Percentiles rank a stretch among this genome's conserved stretches.
Conservation (phyloP, 2,329 filamentous ascomycete genomes). For the Diaporthe longicolla region DNA sequence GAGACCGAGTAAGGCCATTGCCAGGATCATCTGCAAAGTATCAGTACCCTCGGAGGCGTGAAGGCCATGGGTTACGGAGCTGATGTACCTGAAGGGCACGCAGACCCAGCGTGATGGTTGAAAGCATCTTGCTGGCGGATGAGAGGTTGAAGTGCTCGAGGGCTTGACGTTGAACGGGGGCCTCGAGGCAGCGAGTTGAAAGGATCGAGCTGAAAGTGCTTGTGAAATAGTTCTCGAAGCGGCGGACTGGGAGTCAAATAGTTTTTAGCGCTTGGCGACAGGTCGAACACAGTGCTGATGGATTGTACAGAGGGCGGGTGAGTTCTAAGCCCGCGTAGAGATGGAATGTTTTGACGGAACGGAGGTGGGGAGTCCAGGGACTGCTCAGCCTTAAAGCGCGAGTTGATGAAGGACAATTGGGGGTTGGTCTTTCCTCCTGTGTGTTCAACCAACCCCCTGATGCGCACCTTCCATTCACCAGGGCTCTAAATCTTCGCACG, state of each 20-base stretch:
- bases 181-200: neutral
- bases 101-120: neutral
- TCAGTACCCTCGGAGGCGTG: neutral
- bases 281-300: neutral
- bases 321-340: neutral
- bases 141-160: neutral
- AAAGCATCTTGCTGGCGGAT: slow-evolving; percentile 11
- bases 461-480: neutral
- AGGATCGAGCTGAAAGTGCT: neutral
- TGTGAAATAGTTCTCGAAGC: too few relatives aligned
- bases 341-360: neutral
- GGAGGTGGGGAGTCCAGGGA: too few relatives aligned
- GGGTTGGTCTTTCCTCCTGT: neutral
- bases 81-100: slow-evolving; percentile 26
- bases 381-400: neutral
- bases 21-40: neutral
- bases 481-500: neutral
- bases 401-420: neutral
- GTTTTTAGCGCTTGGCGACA: neutral
- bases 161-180: neutral
- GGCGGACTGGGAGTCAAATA: neutral
- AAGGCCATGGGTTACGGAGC: accelerated
- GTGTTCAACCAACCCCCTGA: neutral
- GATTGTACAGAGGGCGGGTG: neutral
- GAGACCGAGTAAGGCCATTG: neutral